These are phyloP conservation scores for Trichophyton verrucosum DNA, from an alignment of 2,329 filamentous ascomycete species.

Conservation along the genomic window DNA sequence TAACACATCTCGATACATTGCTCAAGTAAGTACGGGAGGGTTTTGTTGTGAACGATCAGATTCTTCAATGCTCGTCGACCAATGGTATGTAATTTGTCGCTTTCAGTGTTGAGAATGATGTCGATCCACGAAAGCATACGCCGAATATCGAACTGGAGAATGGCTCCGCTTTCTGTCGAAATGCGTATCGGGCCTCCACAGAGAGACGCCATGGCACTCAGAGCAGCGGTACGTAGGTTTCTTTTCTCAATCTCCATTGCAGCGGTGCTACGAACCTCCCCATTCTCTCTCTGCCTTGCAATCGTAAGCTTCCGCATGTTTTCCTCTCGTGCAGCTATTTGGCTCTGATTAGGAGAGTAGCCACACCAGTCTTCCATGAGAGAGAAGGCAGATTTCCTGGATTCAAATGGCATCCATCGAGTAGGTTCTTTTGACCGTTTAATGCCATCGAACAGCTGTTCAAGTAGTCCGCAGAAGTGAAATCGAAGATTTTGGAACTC, in stretches of 20 bases:
- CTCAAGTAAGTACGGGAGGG: conserved; percentile 72
- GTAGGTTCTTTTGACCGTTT: conserved; percentile 73
- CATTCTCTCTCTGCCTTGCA: conserved; percentile 58
- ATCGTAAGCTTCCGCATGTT: conserved; percentile 76
- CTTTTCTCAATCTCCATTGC: conserved; percentile 96
- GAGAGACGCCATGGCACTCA: conserved; percentile 89
- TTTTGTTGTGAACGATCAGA: conserved; percentile 77
- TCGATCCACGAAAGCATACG: conserved; percentile 94
- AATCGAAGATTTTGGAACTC: conserved; percentile 83
- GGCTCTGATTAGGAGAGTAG: conserved; percentile 78
- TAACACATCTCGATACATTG: conserved; percentile 90
- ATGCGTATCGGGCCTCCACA: conserved; percentile 75
- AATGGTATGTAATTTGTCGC: conserved; percentile 82
- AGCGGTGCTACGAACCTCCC: conserved; percentile 64
- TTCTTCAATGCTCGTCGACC: conserved; percentile 81
- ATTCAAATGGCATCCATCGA: conserved; percentile 95
- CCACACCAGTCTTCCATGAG: conserved; percentile 99
- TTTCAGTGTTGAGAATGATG: conserved; percentile 81
- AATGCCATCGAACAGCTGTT: conserved; percentile 84
- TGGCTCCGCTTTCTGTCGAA: conserved; percentile 74
- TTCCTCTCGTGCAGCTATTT: conserved; percentile 71
- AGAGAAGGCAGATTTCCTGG: conserved; percentile 85
- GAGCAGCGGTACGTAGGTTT: conserved; percentile 74
- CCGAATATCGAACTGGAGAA: conserved; percentile 79
- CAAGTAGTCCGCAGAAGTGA: conserved; percentile 88